A percentile compares a stretch with the other conserved stretches of the same genome.
These are phyloP conservation scores for Neurospora sp. DNA, from an alignment of 495 filamentous ascomycete species.

Conservation along the genomic window DNA sequence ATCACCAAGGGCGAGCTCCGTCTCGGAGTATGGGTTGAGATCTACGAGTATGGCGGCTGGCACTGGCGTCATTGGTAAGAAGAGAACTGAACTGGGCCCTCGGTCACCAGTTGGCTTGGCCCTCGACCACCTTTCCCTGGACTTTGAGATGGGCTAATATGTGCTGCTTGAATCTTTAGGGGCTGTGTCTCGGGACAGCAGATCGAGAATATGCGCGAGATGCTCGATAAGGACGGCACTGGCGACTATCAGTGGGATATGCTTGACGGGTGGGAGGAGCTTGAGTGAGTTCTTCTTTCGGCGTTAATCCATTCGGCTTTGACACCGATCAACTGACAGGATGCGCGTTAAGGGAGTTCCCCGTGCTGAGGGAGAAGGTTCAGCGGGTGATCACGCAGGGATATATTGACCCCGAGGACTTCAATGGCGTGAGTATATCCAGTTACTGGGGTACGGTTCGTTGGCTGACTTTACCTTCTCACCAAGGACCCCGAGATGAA, in stretches of 20 bases:
- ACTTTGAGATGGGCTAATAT: not conserved
- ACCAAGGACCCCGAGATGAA: conserved; percentile 58
- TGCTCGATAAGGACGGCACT: conserved; percentile 20
- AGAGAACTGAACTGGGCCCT: not conserved
- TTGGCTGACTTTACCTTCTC: conserved; percentile 9
- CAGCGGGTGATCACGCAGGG: conserved; percentile 52
- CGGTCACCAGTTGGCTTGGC: not conserved
- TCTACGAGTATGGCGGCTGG: conserved; percentile 40
- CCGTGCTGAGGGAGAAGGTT: conserved; percentile 53
- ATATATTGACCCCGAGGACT: conserved; percentile 67
- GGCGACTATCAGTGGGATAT: conserved; percentile 32
- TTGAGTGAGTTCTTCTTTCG: conserved; percentile 31
- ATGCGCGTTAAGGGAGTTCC: conserved; percentile 13
- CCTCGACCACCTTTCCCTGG: conserved; percentile 1
- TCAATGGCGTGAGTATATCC: conserved; percentile 55
- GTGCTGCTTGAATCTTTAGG: conserved; percentile 34
- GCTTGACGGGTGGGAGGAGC: conserved; percentile 65
- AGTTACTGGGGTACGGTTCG: not conserved
- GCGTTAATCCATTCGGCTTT: not conserved
- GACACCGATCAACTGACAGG: not conserved
- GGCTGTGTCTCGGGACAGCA: conserved; percentile 67
- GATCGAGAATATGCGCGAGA: conserved; percentile 45
- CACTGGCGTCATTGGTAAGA: conserved; percentile 72
- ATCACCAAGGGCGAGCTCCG: conserved; percentile 71
- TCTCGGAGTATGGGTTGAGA: conserved; percentile 55